phyloP scores from a whole-genome alignment of 768 basidiomycete genomes.

The Ephemerocybe angulata region DNA sequence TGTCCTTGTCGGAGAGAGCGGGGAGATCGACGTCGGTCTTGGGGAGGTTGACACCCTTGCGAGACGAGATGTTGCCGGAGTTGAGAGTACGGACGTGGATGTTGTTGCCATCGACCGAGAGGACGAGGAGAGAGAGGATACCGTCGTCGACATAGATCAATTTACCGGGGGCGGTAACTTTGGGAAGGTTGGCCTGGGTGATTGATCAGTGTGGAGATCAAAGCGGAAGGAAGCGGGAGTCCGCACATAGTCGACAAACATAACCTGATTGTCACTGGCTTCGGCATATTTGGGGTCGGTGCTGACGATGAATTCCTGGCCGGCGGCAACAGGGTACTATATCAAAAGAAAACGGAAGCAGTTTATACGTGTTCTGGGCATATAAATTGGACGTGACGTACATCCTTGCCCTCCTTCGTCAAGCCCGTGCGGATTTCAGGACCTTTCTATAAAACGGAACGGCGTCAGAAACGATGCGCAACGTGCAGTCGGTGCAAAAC shows the following conservation, averaged over 20 bases:
- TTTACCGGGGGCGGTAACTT: constrained; percentile 96
- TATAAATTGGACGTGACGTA: constrained; percentile 38
- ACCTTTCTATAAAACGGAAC: constrained; percentile 69
- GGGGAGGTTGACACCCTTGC: constrained; percentile 99
- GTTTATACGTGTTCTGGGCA: neutral
- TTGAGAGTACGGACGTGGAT: constrained; percentile 86
- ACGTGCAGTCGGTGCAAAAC: constrained; percentile 24
- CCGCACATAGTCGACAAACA: constrained; percentile 94
- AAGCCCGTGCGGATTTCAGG: constrained; percentile 98
- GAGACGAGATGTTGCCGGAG: constrained; percentile 88
- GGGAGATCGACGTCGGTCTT: constrained; percentile 98
- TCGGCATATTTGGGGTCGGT: constrained; percentile 81
- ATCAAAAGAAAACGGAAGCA: constrained; percentile 15
- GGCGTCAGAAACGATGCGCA: neutral
- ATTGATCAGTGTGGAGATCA: constrained; percentile 5
- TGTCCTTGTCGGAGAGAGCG: constrained; percentile 97
- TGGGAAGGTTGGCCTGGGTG: constrained; percentile 79
- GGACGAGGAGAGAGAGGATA: constrained; percentile 91
- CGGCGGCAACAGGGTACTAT: constrained; percentile 80
- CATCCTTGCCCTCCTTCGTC: constrained; percentile 83
- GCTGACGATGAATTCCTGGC: constrained; percentile 90
- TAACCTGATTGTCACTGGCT: constrained; percentile 73
- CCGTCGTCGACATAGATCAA: constrained; percentile 98
- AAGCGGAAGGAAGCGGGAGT: neutral
- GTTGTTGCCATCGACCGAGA: constrained; percentile 78